Percentiles rank a stretch among this genome's conserved stretches.
These are phyloP conservation scores for Plasmodium chabaudi DNA, from an alignment of 169 alveolate species.

Conservation along the genomic window DNA sequence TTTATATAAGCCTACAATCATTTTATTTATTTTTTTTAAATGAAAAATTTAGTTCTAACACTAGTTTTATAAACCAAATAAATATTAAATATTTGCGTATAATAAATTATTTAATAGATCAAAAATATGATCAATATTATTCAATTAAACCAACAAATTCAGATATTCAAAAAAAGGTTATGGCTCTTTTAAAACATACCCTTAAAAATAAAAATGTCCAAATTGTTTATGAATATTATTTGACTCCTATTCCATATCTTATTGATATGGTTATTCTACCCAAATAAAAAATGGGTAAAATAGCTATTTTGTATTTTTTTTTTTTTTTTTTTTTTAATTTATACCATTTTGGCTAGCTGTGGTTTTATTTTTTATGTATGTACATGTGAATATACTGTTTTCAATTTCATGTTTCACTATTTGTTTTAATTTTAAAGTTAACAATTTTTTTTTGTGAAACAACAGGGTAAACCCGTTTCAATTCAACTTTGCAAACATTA, in stretches of 20 bases:
- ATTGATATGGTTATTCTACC: slow-evolving; percentile 23
- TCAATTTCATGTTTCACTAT: no score
- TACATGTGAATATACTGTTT: slow-evolving; percentile 23
- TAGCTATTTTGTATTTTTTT: slow-evolving; percentile 1
- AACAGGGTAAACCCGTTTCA: no score
- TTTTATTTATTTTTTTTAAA: slow-evolving; percentile 27
- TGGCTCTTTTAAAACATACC: slow-evolving; percentile 4
- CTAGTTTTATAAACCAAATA: background rate
- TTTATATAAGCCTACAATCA: slow-evolving; percentile 32
- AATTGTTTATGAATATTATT: slow-evolving; percentile 22
- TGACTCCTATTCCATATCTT: slow-evolving; percentile 23
- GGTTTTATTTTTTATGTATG: background rate
- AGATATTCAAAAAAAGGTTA: slow-evolving; percentile 47
- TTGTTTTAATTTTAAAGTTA: no score
- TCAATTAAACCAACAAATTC: slow-evolving; percentile 23
- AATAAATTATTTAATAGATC: slow-evolving; percentile 19
- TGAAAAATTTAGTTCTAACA: background rate
- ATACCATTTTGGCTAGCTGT: no score
- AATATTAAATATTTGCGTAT: slow-evolving; percentile 10
- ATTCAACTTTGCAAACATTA: no score
- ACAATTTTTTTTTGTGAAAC: no score
- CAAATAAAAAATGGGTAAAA: background rate
- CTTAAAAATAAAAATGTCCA: background rate
- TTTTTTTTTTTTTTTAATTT: background rate
- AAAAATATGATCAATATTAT: background rate